Conservation (phyloP, 208 protist species). For the Trichomonas tenax region DNA sequence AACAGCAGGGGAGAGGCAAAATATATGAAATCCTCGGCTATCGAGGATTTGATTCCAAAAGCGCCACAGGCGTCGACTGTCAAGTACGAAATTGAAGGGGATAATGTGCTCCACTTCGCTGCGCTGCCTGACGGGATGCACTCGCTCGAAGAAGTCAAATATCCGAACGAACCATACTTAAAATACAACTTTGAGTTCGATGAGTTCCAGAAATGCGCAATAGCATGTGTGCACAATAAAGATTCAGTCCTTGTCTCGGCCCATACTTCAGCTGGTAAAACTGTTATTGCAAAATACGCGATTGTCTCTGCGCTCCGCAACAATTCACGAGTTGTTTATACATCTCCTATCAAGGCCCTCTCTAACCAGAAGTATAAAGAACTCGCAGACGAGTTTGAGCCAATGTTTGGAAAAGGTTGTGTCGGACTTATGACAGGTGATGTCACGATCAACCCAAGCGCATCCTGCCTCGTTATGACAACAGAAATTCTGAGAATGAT, state of each 20-base stretch:
- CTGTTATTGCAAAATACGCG: slow-evolving; percentile 95
- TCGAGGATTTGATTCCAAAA: not conserved
- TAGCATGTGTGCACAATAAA: slow-evolving; percentile 43
- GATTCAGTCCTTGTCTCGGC: slow-evolving; percentile 97
- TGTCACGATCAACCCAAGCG: slow-evolving; percentile 47
- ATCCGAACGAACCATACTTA: not conserved
- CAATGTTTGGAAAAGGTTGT: slow-evolving; percentile 21
- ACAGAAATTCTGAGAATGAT: slow-evolving; percentile 56
- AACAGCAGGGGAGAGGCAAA: not conserved
- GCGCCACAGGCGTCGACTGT: not conserved
- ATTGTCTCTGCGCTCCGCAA: slow-evolving; percentile 88
- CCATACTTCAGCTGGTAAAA: slow-evolving; percentile 99
- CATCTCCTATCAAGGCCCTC: slow-evolving; percentile 99
- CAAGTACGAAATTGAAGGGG: not conserved
- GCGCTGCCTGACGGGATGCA: not conserved
- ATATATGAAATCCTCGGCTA: not conserved
- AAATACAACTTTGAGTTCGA: slow-evolving; percentile 12
- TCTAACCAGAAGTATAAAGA: slow-evolving; percentile 95
- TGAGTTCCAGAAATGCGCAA: not conserved
- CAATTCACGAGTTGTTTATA: slow-evolving; percentile 98
- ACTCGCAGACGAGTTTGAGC: slow-evolving; percentile 51
- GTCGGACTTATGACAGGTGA: slow-evolving; percentile 83
- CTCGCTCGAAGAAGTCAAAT: not conserved
- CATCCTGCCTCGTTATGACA: slow-evolving; percentile 46
- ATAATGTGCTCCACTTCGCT: not conserved